Conservation (phyloP, 495 filamentous ascomycete species). For the Emericellopsis terricola region DNA sequence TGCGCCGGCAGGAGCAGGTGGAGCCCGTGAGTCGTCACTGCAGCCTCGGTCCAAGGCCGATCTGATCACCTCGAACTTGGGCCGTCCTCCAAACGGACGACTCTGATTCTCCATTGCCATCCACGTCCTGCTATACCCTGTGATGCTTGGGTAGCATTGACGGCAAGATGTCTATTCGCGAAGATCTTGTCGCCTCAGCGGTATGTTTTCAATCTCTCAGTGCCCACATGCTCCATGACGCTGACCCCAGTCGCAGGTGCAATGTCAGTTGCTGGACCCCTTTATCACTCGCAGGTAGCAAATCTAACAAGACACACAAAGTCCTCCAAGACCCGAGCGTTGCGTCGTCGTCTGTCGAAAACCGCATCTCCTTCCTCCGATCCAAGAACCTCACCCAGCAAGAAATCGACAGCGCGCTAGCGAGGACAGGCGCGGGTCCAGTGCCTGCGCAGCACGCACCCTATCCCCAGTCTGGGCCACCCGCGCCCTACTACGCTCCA, state of each 20-base stretch:
- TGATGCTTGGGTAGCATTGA: no score
- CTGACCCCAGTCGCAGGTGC: slow-evolving; percentile 13
- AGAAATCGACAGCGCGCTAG: slow-evolving; percentile 73
- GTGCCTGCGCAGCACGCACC: slow-evolving; percentile 28
- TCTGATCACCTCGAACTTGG: no score
- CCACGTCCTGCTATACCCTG: no score
- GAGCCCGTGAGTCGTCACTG: no score
- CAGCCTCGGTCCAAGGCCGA: no score
- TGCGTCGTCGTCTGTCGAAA: slow-evolving; percentile 77
- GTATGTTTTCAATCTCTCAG: slow-evolving; percentile 25
- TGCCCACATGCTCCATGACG: not conserved
- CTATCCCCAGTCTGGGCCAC: slow-evolving; percentile 21
- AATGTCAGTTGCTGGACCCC: slow-evolving; percentile 19
- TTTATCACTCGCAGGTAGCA: not conserved
- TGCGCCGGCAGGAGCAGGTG: no score
- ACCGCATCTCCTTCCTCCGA: slow-evolving; percentile 78
- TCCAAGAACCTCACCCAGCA: slow-evolving; percentile 96
- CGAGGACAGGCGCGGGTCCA: slow-evolving; percentile 43
- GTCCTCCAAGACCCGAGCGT: slow-evolving; percentile 90
- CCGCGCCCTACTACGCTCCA: slow-evolving; percentile 48
- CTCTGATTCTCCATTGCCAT: no score
- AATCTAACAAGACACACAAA: slow-evolving; percentile 18
- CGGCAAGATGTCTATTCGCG: slow-evolving; percentile 73
- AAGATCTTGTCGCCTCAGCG: slow-evolving; percentile 72
- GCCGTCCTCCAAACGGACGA: no score